Conservation (phyloP, 345 rosid species). For the Erodium maritimum region DNA sequence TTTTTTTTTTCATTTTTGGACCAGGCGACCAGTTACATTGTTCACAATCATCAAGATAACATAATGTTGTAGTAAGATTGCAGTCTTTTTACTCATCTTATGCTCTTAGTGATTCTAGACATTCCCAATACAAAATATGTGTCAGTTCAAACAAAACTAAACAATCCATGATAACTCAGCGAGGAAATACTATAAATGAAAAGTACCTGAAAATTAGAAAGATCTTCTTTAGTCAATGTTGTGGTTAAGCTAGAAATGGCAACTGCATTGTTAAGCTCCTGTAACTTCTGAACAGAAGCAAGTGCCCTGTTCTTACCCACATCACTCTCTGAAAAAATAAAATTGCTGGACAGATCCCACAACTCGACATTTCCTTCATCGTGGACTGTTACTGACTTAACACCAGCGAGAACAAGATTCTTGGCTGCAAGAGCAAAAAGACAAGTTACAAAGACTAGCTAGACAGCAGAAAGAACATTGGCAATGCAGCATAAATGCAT, state of each 20-base stretch:
- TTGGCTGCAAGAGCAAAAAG: constrained; percentile 47
- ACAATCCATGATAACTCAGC: neutral
- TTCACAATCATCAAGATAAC: neutral
- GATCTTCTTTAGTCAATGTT: constrained; percentile 58
- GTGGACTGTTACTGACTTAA: constrained; percentile 91
- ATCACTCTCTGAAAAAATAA: constrained; percentile 71
- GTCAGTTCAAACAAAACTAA: neutral
- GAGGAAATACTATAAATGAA: neutral
- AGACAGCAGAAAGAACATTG: too few relatives aligned
- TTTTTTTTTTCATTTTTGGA: too few relatives aligned
- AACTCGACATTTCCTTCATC: constrained; percentile 72
- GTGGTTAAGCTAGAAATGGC: constrained; percentile 55
- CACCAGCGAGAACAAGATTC: constrained; percentile 95
- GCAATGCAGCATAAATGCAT: too few relatives aligned
- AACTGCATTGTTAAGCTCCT: constrained; percentile 93
- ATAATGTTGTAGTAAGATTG: neutral
- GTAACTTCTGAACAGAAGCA: constrained; percentile 87
- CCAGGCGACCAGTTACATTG: neutral
- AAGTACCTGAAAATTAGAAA: constrained; percentile 74
- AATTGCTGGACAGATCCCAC: constrained; percentile 92
- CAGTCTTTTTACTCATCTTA: too few relatives aligned
- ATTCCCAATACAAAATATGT: neutral
- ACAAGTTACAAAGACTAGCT: neutral
- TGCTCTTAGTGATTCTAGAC: neutral
- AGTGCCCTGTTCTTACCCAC: constrained; percentile 87